Conservation (phyloP, 176 grass and related monocot species). For the Panicum miliaceum region DNA sequence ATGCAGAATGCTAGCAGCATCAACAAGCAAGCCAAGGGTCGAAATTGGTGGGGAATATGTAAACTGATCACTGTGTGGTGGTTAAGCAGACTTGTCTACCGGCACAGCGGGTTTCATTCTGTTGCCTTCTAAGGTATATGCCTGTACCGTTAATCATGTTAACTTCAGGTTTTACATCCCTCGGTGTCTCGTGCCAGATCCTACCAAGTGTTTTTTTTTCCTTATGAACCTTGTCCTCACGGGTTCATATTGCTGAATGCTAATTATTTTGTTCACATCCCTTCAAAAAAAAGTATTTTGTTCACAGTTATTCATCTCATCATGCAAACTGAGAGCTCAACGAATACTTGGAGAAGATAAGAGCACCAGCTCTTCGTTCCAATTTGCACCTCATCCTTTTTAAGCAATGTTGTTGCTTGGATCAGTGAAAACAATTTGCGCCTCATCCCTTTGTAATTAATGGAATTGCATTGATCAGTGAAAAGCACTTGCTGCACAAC, state of each 20-base stretch:
- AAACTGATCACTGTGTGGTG: background rate
- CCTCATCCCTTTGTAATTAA: no score
- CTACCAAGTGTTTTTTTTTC: no score
- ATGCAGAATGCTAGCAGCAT: background rate
- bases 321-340: background rate
- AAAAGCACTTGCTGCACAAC: background rate
- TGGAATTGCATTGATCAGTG: no score
- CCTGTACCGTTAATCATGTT: background rate
- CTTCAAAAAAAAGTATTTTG: background rate
- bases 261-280: no score
- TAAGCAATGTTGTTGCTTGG: no score
- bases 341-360: no score
- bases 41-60: accelerated
- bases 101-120: background rate
- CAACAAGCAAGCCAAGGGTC: background rate
- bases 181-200: background rate
- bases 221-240: background rate
- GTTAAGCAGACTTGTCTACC: background rate
- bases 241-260: background rate
- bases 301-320: background rate
- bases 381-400: no score
- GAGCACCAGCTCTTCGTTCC: no score
- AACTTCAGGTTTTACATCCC: background rate
- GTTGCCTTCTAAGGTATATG: background rate
- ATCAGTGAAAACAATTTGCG: no score